Evolutionary conservation across 352 stramenopile species (phyloP).

Genomic region (Phytophthora palmivora): DNA sequence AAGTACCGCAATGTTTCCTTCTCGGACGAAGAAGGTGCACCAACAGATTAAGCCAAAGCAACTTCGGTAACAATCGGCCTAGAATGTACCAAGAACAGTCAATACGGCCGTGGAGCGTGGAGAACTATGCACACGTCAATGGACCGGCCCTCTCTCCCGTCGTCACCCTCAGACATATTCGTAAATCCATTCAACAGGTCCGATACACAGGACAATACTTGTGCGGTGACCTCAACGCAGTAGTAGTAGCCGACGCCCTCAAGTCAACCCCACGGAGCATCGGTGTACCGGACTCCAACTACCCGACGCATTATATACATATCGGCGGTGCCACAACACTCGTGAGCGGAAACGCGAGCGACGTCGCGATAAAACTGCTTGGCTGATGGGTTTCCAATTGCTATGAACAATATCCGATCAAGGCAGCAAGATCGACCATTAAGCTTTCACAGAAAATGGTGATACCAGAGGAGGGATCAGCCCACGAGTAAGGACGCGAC

Average conservation of each 20-base stretch:
- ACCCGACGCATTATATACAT: constrained; percentile 6
- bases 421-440: constrained; percentile 2
- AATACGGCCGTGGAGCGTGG: constrained; percentile 27
- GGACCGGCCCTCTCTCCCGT: constrained; percentile 24
- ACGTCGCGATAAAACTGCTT: constrained; percentile 3
- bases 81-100: constrained; percentile 26
- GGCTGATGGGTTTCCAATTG: constrained; percentile 15
- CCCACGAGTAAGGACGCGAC: not conserved
- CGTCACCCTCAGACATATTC: not conserved
- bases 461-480: not conserved
- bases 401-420: constrained; percentile 17
- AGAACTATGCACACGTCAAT: constrained; percentile 17
- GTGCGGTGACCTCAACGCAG: not conserved
- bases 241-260: not conserved
- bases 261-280: constrained; percentile 1
- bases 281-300: constrained; percentile 9
- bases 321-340: constrained; percentile 7
- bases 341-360: constrained; percentile 4
- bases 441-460: constrained; percentile 8
- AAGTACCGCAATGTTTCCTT: constrained; percentile 15
- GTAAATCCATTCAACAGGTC: not conserved
- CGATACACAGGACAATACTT: not conserved
- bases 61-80: constrained; percentile 19
- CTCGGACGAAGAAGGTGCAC: constrained; percentile 6
- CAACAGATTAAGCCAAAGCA: not conserved